These are phyloP conservation scores for Iris pallida DNA, from an alignment of 116 monocot species.

Conservation along the genomic window DNA sequence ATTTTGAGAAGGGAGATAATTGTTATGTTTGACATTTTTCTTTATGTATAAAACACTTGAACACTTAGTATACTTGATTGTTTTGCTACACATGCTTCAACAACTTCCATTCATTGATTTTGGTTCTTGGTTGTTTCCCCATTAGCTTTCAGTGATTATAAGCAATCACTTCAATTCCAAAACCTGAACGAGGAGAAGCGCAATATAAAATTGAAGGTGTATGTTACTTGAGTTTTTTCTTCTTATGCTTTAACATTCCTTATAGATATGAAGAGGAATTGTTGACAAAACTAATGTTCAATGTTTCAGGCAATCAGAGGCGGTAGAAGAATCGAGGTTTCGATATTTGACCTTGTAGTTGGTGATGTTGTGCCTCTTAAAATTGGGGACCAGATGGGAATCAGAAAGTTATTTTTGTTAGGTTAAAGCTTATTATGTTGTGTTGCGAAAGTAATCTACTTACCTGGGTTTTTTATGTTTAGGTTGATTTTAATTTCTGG, in stretches of 20 bases:
- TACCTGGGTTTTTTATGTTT: slow-evolving; percentile 10
- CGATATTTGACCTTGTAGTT: slow-evolving; percentile 92
- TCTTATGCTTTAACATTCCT: not conserved
- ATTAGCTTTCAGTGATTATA: slow-evolving; percentile 50
- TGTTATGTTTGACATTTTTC: too few species aligned
- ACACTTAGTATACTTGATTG: too few species aligned
- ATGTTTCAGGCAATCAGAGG: slow-evolving; percentile 64
- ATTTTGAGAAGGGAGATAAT: too few species aligned
- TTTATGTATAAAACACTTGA: too few species aligned
- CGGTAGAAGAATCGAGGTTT: slow-evolving; percentile 77
- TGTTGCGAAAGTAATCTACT: not conserved
- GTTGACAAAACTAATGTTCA: not conserved
- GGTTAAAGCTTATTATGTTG: not conserved
- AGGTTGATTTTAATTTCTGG: slow-evolving; percentile 87
- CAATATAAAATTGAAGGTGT: slow-evolving; percentile 78
- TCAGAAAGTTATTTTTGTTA: not conserved
- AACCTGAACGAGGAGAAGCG: slow-evolving; percentile 77
- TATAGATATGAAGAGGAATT: not conserved
- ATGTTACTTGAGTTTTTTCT: not conserved
- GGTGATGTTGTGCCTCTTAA: slow-evolving; percentile 95
- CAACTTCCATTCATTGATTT: slow-evolving; percentile 11
- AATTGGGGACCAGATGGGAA: slow-evolving; percentile 88
- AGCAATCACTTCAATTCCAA: slow-evolving; percentile 85
- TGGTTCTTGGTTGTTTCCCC: not conserved
- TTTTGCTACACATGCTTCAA: slow-evolving; percentile 17